phyloP scores from a whole-genome alignment of 2,329 filamentous ascomycete species.

The Fusarium staphyleae region DNA sequence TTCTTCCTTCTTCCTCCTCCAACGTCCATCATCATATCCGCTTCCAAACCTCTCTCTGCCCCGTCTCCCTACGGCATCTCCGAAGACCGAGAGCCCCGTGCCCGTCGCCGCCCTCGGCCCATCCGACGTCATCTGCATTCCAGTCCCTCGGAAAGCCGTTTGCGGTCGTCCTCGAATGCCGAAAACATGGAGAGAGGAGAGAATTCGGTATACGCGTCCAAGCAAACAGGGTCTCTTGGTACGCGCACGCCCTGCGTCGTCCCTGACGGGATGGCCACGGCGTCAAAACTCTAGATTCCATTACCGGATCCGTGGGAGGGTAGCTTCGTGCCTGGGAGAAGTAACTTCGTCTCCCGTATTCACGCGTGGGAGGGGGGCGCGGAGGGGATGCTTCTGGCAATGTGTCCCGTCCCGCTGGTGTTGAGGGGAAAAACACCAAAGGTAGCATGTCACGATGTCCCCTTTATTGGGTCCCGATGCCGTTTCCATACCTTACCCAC shows the following conservation, averaged over 20 bases:
- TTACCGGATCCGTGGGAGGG: not conserved
- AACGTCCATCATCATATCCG: not conserved
- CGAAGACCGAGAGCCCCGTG: no score
- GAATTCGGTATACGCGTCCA: no score
- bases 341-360: not conserved
- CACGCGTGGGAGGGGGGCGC: conserved; percentile 1
- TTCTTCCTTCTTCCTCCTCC: not conserved
- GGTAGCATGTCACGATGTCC: not conserved
- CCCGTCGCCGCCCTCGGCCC: not conserved
- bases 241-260: not conserved
- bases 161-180: not conserved
- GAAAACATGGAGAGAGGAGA: no score
- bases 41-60: no score
- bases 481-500: conserved; percentile 8
- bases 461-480: not conserved
- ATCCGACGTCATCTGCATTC: conserved; percentile 30
- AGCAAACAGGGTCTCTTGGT: no score
- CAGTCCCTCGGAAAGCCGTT: conserved; percentile 20
- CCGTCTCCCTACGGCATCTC: not conserved
- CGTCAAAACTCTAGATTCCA: not conserved
- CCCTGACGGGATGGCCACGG: conserved; percentile 7
- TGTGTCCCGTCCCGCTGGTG: not conserved
- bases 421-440: conserved; percentile 16
- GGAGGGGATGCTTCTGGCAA: not conserved
- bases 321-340: conserved; percentile 2